phyloP scores from a whole-genome alignment of 2,329 filamentous ascomycete species.

The Scolecobasidium constrictum region DNA sequence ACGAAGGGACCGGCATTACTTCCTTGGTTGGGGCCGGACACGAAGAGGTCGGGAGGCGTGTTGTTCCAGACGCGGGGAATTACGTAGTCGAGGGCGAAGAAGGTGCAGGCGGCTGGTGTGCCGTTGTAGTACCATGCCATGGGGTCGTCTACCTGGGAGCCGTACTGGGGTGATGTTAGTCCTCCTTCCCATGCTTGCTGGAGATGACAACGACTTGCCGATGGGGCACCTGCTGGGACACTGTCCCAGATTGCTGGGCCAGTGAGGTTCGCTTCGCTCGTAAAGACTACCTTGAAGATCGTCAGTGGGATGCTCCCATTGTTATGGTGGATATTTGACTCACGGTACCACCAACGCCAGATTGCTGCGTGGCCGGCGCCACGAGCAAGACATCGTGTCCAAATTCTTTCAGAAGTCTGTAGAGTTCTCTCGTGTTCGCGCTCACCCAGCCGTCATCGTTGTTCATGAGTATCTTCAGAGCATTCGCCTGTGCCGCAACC shows the following conservation, averaged over 20 bases:
- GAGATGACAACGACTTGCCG: slow-evolving; percentile 32
- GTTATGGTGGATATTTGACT: slow-evolving; percentile 23
- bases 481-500: too few relatives aligned
- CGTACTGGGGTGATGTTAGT: slow-evolving; percentile 38
- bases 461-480: slow-evolving; percentile 25
- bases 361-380: too few relatives aligned
- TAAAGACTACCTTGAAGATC: slow-evolving; percentile 26
- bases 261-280: slow-evolving; percentile 31
- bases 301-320: slow-evolving; percentile 20
- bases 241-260: slow-evolving; percentile 36
- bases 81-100: slow-evolving; percentile 47
- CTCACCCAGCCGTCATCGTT: slow-evolving; percentile 29
- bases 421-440: slow-evolving; percentile 24
- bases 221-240: slow-evolving; percentile 15
- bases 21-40: slow-evolving; percentile 47
- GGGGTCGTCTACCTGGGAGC: slow-evolving; percentile 39
- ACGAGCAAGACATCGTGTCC: slow-evolving; percentile 17
- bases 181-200: slow-evolving; percentile 34
- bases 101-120: slow-evolving; percentile 44
- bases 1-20: slow-evolving; percentile 44
- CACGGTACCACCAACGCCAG: too few relatives aligned
- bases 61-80: slow-evolving; percentile 36
- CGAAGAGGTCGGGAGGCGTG: slow-evolving; percentile 42
- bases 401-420: slow-evolving; percentile 17
- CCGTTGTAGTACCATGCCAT: slow-evolving; percentile 53